Evolutionary conservation across 164 flowering plant species (phyloP).

Genomic region (Liquidambar formosana): DNA sequence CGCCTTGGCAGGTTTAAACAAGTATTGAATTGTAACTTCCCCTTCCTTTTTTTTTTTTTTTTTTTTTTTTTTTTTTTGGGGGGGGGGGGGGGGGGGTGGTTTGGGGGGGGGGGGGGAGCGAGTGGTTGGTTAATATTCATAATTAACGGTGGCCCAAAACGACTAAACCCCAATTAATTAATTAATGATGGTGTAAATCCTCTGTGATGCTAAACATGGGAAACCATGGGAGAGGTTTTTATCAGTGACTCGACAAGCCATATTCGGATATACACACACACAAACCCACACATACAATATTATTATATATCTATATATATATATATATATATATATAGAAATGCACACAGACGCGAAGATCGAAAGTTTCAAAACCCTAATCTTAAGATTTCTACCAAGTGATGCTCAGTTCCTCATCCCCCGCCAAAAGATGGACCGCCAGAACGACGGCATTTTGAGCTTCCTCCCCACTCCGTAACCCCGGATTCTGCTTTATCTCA

Average conservation of each 20-base stretch:
- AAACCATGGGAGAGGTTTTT: neutral
- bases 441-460: neutral
- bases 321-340: neutral
- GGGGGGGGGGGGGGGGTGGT: too few species aligned
- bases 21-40: too few species aligned
- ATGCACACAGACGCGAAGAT: neutral
- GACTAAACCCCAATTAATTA: too few species aligned
- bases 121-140: too few species aligned
- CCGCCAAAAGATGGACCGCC: neutral
- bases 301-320: neutral
- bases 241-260: neutral
- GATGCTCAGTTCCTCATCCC: neutral
- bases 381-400: neutral
- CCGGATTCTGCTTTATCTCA: neutral
- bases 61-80: too few species aligned
- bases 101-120: too few species aligned
- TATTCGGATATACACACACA: neutral
- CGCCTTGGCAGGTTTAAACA: too few species aligned
- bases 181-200: too few species aligned
- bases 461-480: neutral
- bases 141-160: too few species aligned
- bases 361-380: constrained; percentile 5
- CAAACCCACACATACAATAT: neutral
- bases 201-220: neutral
- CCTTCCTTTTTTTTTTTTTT: too few species aligned